phyloP scores from a whole-genome alignment of 2,329 filamentous ascomycete genomes.

The Daldinia sp. region DNA sequence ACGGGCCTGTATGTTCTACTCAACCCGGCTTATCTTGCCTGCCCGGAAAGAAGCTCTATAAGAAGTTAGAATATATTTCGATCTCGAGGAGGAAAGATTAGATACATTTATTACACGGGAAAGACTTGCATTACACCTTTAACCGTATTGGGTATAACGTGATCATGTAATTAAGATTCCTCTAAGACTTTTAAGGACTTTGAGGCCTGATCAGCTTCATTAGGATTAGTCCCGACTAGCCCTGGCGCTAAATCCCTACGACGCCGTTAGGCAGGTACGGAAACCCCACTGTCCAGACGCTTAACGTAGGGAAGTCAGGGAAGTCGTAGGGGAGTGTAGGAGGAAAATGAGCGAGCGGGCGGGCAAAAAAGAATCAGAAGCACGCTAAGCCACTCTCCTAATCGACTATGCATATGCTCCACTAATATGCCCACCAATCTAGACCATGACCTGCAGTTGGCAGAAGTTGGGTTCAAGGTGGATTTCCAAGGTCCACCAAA shows the following conservation, averaged over 20 bases:
- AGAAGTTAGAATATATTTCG: background rate
- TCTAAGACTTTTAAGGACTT: background rate
- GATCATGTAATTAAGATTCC: background rate
- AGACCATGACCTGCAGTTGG: slow-evolving; percentile 8
- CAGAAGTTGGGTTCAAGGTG: background rate
- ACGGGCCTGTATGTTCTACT: background rate
- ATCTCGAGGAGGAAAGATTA: background rate
- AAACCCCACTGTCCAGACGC: slow-evolving; percentile 34
- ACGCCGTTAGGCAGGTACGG: slow-evolving; percentile 9
- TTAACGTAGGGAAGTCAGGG: slow-evolving; percentile 26
- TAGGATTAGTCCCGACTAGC: slow-evolving; percentile 12
- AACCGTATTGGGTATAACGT: background rate
- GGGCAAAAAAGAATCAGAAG: slow-evolving; percentile 6
- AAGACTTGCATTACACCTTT: background rate
- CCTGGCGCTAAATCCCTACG: slow-evolving; percentile 15
- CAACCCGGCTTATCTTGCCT: too few species aligned
- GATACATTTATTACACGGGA: background rate
- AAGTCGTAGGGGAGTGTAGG: background rate
- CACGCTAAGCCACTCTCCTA: slow-evolving; percentile 34
- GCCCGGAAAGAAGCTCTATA: background rate
- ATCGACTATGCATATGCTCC: slow-evolving; percentile 3
- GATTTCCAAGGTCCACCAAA: slow-evolving; percentile 6
- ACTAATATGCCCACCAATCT: slow-evolving; percentile 21
- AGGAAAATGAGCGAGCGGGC: slow-evolving; percentile 12
- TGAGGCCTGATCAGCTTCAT: background rate